Conservation (phyloP, 148 eudicot species). For the Amaranthus palmeri region DNA sequence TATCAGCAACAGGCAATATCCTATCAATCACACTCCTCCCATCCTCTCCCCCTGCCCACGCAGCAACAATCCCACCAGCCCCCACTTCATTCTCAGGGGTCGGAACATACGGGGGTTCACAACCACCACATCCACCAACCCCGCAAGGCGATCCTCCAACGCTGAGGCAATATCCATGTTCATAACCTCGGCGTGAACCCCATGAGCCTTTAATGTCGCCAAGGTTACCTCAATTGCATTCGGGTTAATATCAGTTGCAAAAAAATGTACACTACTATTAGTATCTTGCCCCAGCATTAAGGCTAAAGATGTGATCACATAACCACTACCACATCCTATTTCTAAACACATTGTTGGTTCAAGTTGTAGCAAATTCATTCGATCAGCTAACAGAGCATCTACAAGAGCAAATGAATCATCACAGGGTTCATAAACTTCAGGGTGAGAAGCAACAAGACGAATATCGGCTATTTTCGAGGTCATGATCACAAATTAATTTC, state of each 20-base stretch:
- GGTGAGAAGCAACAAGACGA: slow-evolving; percentile 73
- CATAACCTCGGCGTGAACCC: slow-evolving; percentile 76
- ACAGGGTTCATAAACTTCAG: slow-evolving; percentile 95
- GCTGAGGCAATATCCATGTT: slow-evolving; percentile 68
- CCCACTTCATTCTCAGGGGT: slow-evolving; percentile 97
- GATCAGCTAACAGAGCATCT: slow-evolving; percentile 81
- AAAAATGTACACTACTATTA: slow-evolving; percentile 34
- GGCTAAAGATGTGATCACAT: slow-evolving; percentile 81
- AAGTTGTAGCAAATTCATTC: slow-evolving; percentile 53
- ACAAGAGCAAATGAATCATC: slow-evolving; percentile 90
- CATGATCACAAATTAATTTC: slow-evolving; percentile 28
- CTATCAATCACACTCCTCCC: slow-evolving; percentile 79
- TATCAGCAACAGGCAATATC: slow-evolving; percentile 73
- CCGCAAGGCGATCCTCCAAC: slow-evolving; percentile 52
- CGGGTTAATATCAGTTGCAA: slow-evolving; percentile 88
- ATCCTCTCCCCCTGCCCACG: slow-evolving; percentile 99
- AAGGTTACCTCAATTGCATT: slow-evolving; percentile 54
- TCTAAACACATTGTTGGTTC: slow-evolving; percentile 73
- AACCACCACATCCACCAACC: slow-evolving; percentile 76
- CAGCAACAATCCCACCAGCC: slow-evolving; percentile 54
- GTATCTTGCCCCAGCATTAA: slow-evolving; percentile 57
- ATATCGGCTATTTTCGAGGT: slow-evolving; percentile 59
- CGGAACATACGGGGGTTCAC: slow-evolving; percentile 98
- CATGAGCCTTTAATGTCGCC: slow-evolving; percentile 66
- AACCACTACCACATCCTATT: slow-evolving; percentile 96